Evolutionary conservation across 1,284 basidiomycete genomes (phyloP), one percentile per base, ranked within the genome.

Genomic region (Apiotrichum brassicae): DNA sequence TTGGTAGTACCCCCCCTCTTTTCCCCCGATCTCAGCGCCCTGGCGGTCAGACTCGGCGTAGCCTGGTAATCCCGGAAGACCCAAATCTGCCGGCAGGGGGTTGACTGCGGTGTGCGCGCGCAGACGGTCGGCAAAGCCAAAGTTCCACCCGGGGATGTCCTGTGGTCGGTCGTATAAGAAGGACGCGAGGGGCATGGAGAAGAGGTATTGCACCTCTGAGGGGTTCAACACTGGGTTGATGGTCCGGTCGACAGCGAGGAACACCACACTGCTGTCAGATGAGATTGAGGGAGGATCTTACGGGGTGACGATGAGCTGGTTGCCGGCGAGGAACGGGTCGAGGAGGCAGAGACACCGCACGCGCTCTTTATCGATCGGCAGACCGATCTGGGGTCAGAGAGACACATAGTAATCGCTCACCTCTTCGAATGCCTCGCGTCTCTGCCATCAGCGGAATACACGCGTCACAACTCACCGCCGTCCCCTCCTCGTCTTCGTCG

Each of bases 241-340:
- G 16, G 46, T 55, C 44, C 56, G 56, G 50, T 90, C 86, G 2
- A 86, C 78, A 24, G 88, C 81, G 12, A 92, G 77, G 5, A 89
- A 85, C 16, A 91, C 84, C 0, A 91, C 84, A 5, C 87, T 90
- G 59, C 43, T 26, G 43, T 41, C 18, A 47, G 48, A 35, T 24
- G 9, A n/a, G 26, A 33, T 23, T 30, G 30, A 20, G 41, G 16
- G 34, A 5, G 8, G 18, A 8, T 75, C 84, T 64, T 56, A 89
- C 85, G 87, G 87, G 0, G 84, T 88, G 9, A 91, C 87, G 38
- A 90, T 75, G 6, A 85, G 75, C 47, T 80, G 76, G 52, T 82
- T 83, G 4, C 82, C 82, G 3, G 85, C 81, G 18, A 89, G 72
- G 57, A 86, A 85, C 0, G 85, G 85, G 57, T 87, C 84, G 36